Evolutionary conservation across 2,329 filamentous ascomycete genomes (phyloP), one percentile per base, ranked within the genome.

Genomic region (Talaromyces marneffei): DNA sequence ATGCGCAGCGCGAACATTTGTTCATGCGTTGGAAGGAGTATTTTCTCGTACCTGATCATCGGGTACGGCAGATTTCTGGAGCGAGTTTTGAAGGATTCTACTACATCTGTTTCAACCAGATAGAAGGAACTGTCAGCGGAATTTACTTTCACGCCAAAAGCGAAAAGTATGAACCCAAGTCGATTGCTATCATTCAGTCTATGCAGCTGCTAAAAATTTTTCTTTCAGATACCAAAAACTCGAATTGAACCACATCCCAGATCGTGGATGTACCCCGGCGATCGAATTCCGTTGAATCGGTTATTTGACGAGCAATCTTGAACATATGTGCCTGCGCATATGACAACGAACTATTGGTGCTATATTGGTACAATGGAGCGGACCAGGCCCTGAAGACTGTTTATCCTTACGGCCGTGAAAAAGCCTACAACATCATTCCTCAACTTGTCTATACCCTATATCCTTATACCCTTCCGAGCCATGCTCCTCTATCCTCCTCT

Each of bases 21-120:
- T 99, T 97, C 71, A 99, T 99, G 94, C 87, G 94, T 63, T 99
- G 94, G 94, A 99, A 99, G 76, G 94, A 99, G 72, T 92, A 96
- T 70, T 99, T 99, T 70, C 80, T 99, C 0, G 94, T 99, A 0
- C 94, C 94, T 1, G 92, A 99, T 70, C 94, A 99, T 74, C 85
- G 90, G 16, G 92, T 97, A 20, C 85, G 88, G 64, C 95, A 90
- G 10, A 96, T 99, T 64, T 90, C 87, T 35, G 94, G 94, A 18
- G 94, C 94, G 7, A 97, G 93, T 71, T 99, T 97, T 63, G 94
- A 99, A 72, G 94, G 94, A 0, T 99, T 99, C 74, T 99, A 97
- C 74, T 99, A 99, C 72, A 97, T 99, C 67, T 97, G 92, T 78
- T 97, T 97, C 79, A 96, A 97, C 75, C 93, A 97, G 76, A 80